Conservation (phyloP, 768 basidiomycete species). For the Phylloporus sp. region DNA sequence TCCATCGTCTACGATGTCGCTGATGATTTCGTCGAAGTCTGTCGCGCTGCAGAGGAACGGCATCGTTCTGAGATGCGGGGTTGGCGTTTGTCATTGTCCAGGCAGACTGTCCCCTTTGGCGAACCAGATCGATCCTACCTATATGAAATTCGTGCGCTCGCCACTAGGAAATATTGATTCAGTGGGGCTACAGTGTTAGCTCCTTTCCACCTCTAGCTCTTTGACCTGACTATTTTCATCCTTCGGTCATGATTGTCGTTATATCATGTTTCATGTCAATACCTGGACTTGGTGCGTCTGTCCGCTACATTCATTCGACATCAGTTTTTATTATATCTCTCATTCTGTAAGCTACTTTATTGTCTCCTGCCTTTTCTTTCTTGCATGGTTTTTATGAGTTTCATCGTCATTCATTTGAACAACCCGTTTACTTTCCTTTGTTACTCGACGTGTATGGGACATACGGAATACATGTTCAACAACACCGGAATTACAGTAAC, state of each 20-base stretch:
- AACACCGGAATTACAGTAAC: slow-evolving; percentile 17
- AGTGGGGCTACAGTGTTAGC: not conserved
- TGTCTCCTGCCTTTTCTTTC: slow-evolving; percentile 20
- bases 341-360: slow-evolving; percentile 30
- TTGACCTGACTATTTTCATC: not conserved
- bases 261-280: slow-evolving; percentile 15
- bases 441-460: slow-evolving; percentile 36
- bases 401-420: slow-evolving; percentile 20
- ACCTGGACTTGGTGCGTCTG: slow-evolving; percentile 18
- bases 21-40: slow-evolving; percentile 67
- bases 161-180: slow-evolving; percentile 74
- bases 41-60: slow-evolving; percentile 73
- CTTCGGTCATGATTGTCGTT: slow-evolving; percentile 1
- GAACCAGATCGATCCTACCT: slow-evolving; percentile 62
- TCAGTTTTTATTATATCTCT: slow-evolving; percentile 20
- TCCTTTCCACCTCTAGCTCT: not conserved
- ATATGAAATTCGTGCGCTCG: slow-evolving; percentile 80
- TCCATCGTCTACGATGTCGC: slow-evolving; percentile 78
- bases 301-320: slow-evolving; percentile 21
- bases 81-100: slow-evolving; percentile 46
- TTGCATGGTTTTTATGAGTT: slow-evolving; percentile 28
- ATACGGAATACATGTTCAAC: slow-evolving; percentile 34
- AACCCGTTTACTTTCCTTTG: slow-evolving; percentile 12
- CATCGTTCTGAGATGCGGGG: slow-evolving; percentile 83
- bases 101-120: slow-evolving; percentile 18